A percentile compares a stretch with the other conserved stretches of the same genome.
Conservation (phyloP, 164 flowering plant species). For the Annona squamosa region DNA sequence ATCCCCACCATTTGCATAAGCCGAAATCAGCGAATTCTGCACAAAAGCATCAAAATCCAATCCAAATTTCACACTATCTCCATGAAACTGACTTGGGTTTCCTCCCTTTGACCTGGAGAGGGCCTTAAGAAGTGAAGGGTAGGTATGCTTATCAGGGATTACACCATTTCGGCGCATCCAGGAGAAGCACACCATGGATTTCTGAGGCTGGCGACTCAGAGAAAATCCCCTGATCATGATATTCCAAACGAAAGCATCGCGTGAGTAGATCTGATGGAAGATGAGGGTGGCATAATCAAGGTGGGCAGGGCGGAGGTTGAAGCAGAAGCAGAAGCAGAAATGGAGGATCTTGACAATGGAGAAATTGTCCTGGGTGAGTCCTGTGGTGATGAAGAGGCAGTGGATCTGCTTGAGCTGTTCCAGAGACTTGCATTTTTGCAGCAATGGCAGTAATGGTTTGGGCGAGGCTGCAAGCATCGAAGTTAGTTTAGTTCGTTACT, state of each 20-base stretch:
- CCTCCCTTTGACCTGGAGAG: conserved; percentile 9
- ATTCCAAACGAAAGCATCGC: conserved; percentile 19
- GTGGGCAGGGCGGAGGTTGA: not conserved
- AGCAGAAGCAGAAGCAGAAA: conserved; percentile 1
- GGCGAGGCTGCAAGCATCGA: not conserved
- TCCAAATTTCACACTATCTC: conserved; percentile 26
- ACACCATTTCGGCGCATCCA: conserved; percentile 21
- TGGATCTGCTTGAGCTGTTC: conserved; percentile 21
- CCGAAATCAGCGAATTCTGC: conserved; percentile 22
- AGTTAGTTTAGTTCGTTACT: not conserved
- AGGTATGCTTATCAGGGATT: conserved; percentile 25
- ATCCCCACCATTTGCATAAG: conserved; percentile 17
- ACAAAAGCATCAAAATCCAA: conserved; percentile 21
- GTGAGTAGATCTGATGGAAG: conserved; percentile 13
- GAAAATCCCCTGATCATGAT: conserved; percentile 21
- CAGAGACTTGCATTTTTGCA: conserved; percentile 6
- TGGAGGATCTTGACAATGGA: conserved; percentile 17
- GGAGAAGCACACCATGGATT: conserved; percentile 12
- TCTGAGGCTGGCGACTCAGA: conserved; percentile 16
- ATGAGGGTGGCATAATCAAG: conserved; percentile 14
- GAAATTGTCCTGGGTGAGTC: conserved; percentile 18
- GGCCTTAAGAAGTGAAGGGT: conserved; percentile 32
- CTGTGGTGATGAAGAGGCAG: conserved; percentile 19
- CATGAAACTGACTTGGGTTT: conserved; percentile 24
- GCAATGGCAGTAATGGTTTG: not conserved